Percentiles rank a stretch among this genome's conserved stretches.
Evolutionary conservation across 1,284 basidiomycete species (phyloP).

Genomic region (Heterobasidion parviporum): DNA sequence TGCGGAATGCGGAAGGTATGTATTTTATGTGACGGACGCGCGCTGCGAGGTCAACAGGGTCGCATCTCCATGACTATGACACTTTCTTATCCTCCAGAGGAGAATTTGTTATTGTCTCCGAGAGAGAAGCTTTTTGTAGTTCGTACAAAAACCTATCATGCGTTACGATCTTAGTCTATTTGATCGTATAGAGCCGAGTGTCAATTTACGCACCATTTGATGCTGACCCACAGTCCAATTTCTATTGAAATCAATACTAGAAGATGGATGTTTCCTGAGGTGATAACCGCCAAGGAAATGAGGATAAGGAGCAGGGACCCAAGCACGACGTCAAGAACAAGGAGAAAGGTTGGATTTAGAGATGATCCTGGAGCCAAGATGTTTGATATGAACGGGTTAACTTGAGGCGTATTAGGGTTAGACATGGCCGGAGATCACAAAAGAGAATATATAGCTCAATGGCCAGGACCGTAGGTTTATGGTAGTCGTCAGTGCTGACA

Average conservation of each 20-base stretch:
- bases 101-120: slow-evolving; percentile 4
- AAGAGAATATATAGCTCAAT: not conserved
- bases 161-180: not conserved
- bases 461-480: not conserved
- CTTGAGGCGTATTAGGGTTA: not conserved
- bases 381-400: slow-evolving; percentile 34
- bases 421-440: not conserved
- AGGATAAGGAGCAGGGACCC: slow-evolving; percentile 50
- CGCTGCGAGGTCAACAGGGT: too few relatives aligned
- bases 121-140: slow-evolving; percentile 16
- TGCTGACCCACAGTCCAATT: slow-evolving; percentile 60
- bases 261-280: slow-evolving; percentile 55
- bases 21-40: slow-evolving; percentile 1
- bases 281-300: slow-evolving; percentile 42
- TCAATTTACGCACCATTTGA: slow-evolving; percentile 55
- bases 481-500: too few relatives aligned
- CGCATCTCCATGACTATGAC: slow-evolving; percentile 11
- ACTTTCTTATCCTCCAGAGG: slow-evolving; percentile 18
- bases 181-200: not conserved
- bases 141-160: slow-evolving; percentile 31
- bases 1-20: not conserved
- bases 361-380: slow-evolving; percentile 69
- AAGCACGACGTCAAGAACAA: slow-evolving; percentile 57
- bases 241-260: slow-evolving; percentile 56
- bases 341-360: slow-evolving; percentile 57